Evolutionary conservation across 495 filamentous ascomycete species (phyloP), one percentile per base, ranked within the genome.

Genomic region (Apiosordaria backusii): DNA sequence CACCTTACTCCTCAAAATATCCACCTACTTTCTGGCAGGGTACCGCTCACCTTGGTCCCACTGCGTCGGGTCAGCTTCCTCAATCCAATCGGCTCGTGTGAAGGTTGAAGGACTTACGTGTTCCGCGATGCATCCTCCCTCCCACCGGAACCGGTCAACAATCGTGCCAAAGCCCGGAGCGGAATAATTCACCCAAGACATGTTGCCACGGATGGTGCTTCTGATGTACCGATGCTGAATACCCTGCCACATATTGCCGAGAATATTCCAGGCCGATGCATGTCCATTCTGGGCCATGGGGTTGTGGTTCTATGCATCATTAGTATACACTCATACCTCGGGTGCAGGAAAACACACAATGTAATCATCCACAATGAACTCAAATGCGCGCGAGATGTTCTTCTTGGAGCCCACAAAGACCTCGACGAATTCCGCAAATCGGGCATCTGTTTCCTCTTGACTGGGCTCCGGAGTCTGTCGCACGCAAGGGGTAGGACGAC

Each of bases 61-160:
- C 65, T 67, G 40, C 45, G 4, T 22, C 23, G 21, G 29, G 57
- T 54, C 18, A 45, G 25, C 16, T 9, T 63, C 50, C 13, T 21
- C 16, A 59, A 10, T 22, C 22, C 22, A 24, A 27, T 21, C 4
- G 7, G 3, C 19, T 18, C 16, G 23, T 4, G 23, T 4, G 25
- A 29, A 4, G 26, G 1, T 13, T 19, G 21, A 1, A 22, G 18
- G 13, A 77, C 77, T 40, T 69, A 80, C 77, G 68, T 80, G 78
- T 58, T 80, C 77, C 55, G 67, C 75, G 64, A 80, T 80, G 62
- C 78, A 80, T 1, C 77, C 77, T 25, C 63, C 72, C 18, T 78
- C 78, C 78, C 77, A 80, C 6, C 76, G 64, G 62, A 68, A 80
- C 57, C 75, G 65, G 68, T 80, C 78, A 4, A 80, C 78, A n/a